Base-by-base conservation (phyloP, 805 yeast genomes). In the Candida xiaguanensis region DNA sequence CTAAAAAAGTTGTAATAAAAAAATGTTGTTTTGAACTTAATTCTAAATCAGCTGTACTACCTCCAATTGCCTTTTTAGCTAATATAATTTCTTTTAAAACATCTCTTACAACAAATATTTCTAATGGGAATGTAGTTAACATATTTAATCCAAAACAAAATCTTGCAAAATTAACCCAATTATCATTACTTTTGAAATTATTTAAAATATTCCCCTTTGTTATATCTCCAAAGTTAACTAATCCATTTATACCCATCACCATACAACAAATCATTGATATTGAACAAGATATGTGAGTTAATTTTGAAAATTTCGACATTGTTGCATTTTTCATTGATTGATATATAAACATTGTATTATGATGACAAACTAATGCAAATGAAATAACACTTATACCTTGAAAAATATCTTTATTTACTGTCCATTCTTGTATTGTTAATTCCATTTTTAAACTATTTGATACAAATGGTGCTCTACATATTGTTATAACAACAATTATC, bases 351-450 rank as follows among this genome's bases (percentile, higher is more conserved):
- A 91, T 78, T 0, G 97, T 88, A 57, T 90, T 90, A 59, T 90
- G 98, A 55, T 90, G 98, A 55, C 98, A 90, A 3, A 90, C 97
- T 48, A 91, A 73, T 2, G 98, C 98, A 65, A 90, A 90, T 1
- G 96, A 88, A 23, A 90, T 87, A 36, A 90, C 95, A n/a, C 93
- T 82, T 19, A 90, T 79, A 2, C 96, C 96, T 59, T 90, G 95
- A 56, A 90, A 87, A 3, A 90, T 64, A 30, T 80, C 78, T 9
- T 71, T 59, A 46, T 82, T 82, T 36, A 87, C 54, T 4, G 86
- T 65, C 64, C 76, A 70, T 24, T 72, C 64, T 29, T 62, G 37
- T 9, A 58, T 42, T 0, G 77, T 53, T 13, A 83, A 62, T 0
- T 63, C 45, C 0, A 85, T 83, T 49, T 71, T 77, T 14, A 72